A percentile compares a stretch with the other conserved stretches of the same genome.
Evolutionary conservation across 164 flowering plant genomes (phyloP).

Genomic region (Liquidambar formosana): DNA sequence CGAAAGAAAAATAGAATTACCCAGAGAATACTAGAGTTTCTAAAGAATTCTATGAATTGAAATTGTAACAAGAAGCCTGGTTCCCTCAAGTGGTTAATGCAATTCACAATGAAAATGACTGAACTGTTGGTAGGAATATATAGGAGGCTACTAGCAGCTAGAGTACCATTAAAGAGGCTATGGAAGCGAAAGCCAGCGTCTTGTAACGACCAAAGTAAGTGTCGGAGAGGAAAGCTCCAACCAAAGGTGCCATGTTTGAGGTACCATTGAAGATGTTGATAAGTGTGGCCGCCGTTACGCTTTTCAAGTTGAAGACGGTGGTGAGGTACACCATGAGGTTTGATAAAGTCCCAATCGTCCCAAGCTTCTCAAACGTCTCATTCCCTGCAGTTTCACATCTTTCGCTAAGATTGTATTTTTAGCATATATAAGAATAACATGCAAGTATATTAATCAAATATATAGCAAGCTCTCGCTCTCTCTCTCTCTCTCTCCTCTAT

Average conservation of each 20-base stretch:
- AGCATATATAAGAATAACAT: too few relatives aligned
- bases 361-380: background rate
- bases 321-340: background rate
- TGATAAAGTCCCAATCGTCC: background rate
- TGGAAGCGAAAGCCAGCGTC: background rate
- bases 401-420: too few relatives aligned
- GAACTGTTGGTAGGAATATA: background rate
- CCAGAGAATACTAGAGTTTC: too few relatives aligned
- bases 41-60: too few relatives aligned
- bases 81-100: too few relatives aligned
- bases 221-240: background rate
- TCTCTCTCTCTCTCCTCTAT: too few relatives aligned
- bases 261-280: background rate
- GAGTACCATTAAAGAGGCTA: background rate
- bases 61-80: too few relatives aligned
- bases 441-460: too few relatives aligned
- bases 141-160: too few relatives aligned
- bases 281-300: background rate
- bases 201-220: background rate
- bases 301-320: background rate
- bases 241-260: background rate
- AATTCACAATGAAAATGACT: constrained; percentile 13
- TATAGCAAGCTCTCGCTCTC: too few relatives aligned
- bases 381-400: background rate
- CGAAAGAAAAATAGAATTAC: too few relatives aligned